Conservation (phyloP, 2,329 filamentous ascomycete species). For the Beauveria sp. region DNA sequence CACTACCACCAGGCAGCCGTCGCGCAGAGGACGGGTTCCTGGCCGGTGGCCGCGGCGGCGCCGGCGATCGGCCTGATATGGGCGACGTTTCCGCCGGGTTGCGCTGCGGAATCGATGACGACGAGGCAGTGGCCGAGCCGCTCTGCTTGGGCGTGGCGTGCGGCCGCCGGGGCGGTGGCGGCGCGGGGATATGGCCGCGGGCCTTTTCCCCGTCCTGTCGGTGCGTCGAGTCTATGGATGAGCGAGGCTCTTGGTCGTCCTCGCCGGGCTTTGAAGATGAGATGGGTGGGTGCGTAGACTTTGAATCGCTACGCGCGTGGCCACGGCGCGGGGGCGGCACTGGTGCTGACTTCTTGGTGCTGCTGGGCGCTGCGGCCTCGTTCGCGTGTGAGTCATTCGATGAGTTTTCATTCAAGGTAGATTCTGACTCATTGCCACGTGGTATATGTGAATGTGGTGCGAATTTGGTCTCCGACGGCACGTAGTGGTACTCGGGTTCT, state of each 20-base stretch:
- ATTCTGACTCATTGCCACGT: background rate
- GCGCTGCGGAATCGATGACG: constrained; percentile 7
- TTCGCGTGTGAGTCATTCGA: constrained; percentile 23
- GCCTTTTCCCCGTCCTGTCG: constrained; percentile 40
- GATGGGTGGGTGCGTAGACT: constrained; percentile 15
- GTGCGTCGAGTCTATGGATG: constrained; percentile 42
- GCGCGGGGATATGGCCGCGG: constrained; percentile 23
- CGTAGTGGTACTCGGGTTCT: background rate
- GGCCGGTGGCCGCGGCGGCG: constrained; percentile 38
- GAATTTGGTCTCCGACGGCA: background rate
- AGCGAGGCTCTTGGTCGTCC: constrained; percentile 36
- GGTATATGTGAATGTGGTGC: background rate
- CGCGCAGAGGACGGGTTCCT: constrained; percentile 33
- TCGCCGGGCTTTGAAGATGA: constrained; percentile 16
- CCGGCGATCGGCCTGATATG: constrained; percentile 16
- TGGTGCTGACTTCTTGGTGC: constrained; percentile 36
- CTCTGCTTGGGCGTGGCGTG: constrained; percentile 29
- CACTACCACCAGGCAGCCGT: constrained; percentile 34
- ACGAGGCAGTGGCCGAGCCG: constrained; percentile 14
- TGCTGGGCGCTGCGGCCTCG: constrained; percentile 21
- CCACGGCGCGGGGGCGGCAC: constrained; percentile 44
- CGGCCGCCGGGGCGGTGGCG: constrained; percentile 48
- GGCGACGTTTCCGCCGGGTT: background rate
- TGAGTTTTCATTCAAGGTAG: background rate
- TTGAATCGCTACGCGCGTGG: constrained; percentile 40